A percentile compares a stretch with the other conserved stretches of the same genome.
These are phyloP conservation scores for Rhizopogon vinicolor DNA, from an alignment of 768 basidiomycete species.

Conservation along the genomic window DNA sequence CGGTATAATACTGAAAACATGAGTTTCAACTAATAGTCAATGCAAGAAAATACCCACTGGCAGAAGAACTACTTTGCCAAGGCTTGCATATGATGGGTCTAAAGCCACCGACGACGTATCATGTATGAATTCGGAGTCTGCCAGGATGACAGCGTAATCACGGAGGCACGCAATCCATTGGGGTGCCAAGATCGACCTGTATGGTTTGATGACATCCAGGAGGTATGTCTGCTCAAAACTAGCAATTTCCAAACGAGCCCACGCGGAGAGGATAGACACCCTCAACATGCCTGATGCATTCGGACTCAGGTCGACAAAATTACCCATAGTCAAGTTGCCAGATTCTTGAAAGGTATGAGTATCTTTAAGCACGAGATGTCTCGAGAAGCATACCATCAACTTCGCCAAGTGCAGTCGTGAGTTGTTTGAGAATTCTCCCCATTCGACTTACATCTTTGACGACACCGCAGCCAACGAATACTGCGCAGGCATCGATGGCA, in stretches of 20 bases:
- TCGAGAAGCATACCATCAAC: slow-evolving; percentile 61
- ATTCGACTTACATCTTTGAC: slow-evolving; percentile 87
- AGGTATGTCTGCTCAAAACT: slow-evolving; percentile 73
- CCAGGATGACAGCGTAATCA: slow-evolving; percentile 88
- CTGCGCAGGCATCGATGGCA: slow-evolving; percentile 89
- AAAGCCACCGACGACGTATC: slow-evolving; percentile 70
- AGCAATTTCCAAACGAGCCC: slow-evolving; percentile 89
- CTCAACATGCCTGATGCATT: slow-evolving; percentile 95
- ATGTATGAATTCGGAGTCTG: slow-evolving; percentile 82
- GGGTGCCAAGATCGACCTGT: slow-evolving; percentile 66
- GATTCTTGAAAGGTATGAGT: slow-evolving; percentile 47
- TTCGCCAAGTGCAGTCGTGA: slow-evolving; percentile 85
- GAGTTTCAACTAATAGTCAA: slow-evolving; percentile 1
- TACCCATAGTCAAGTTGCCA: slow-evolving; percentile 81
- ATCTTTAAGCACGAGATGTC: slow-evolving; percentile 1
- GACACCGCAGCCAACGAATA: slow-evolving; percentile 93
- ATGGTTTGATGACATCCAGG: slow-evolving; percentile 74
- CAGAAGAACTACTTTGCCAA: slow-evolving; percentile 86
- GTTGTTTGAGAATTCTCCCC: slow-evolving; percentile 89
- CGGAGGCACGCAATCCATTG: slow-evolving; percentile 87
- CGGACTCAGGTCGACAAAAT: slow-evolving; percentile 81
- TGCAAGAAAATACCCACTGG: slow-evolving; percentile 54
- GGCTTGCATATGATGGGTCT: slow-evolving; percentile 80
- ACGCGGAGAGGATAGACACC: slow-evolving; percentile 89
- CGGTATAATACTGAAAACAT: slow-evolving; percentile 70